Base-by-base conservation (phyloP, 2,329 filamentous ascomycete genomes). In the Fusarium euwallaceae region DNA sequence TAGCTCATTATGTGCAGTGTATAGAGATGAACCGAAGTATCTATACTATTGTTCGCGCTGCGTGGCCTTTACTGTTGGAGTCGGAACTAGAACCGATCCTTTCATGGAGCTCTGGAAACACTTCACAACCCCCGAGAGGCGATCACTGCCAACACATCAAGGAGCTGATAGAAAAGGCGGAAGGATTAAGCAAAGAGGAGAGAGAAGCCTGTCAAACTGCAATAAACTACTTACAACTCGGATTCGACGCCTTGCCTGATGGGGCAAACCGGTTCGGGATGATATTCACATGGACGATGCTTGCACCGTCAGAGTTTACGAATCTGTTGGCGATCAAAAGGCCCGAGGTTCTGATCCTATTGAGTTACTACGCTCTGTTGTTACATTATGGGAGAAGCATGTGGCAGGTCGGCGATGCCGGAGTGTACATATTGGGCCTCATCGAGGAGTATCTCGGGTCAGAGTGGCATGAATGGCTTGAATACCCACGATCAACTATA, bases 261-360 rank as follows among this genome's bases (percentile, higher is more conserved):
- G 29, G 14, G 0, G 29, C 0, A 5, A 53, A 39, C n/a, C 45
- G 60, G 2, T 66, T 61, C 27, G 58, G 61, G 7, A 70, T 76
- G 71, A 70, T 77, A 11, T 69, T 77, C 1, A 66, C 70, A 0
- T 76, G 74, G 74, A 72, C 72, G 0, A 69, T 77, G 60, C 37
- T 76, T 1, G 59, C 53, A 0, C 56, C 74, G 1, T 56, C 69
- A 5, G 61, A 64, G 4, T 20, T 71, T 1, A 71, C 61, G 4
- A 61, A 11, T 0, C 16, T 77, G 1, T 5, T 76, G 2, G 29
- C 27, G 0, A 10, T 45, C 0, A 68, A 45, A 7, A 48, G 55
- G 0, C 67, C 74, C 0, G 66, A 73, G n/a, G 66, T 36, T 5
- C 2, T 76, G 1, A 24, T 73, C 0, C 3, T 76, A 1, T 3